Base-by-base conservation (phyloP, 345 rosid genomes). In the Populus ilicifolia region DNA sequence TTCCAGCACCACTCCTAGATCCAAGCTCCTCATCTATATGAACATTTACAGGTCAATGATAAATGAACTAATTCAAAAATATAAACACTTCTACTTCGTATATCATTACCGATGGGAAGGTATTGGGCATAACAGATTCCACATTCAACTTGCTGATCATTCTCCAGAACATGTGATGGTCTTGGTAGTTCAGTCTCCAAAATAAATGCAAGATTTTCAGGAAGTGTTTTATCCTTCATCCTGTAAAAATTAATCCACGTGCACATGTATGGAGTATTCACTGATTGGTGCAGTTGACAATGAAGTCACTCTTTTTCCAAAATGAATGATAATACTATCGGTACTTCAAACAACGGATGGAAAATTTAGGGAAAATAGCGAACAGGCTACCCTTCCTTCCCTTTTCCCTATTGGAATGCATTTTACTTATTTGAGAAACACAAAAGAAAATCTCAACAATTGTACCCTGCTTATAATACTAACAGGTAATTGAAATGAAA, bases 61-160 rank as follows among this genome's bases (percentile, higher is more conserved):
- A 29, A 73, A 75, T 75, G 66, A n/a, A 33, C 39, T 67, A 78
- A 83, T 52, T 25, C 30, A 29, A 30, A 65, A 23, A 27, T 25
- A 10, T 43, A 39, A 8, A 21, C 2, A 44, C 5, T 29, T 29
- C 9, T 16, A 29, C 25, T n/a, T 27, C n/a, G 48, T 17, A 66
- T 68, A 30, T 30, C 63, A 71, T 69, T 84, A 91, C 97, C 94
- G 12, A 83, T 75, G n/a, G 96, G 96, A 79, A 94, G 94, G 85
- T 76, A 84, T 66, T 86, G 91, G 3, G 90, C 86, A 84, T 91
- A 92, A 82, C 96, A 94, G 69, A 94, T 92, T 68, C 98, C 98
- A 71, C 97, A 92, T 78, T 92, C 96, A 81, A 79, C 66, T 80
- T 87, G 88, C 39, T 82, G 80, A 74, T 84, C 87, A 66, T 79